phyloP scores from a whole-genome alignment of 495 filamentous ascomycete genomes.

The Neurospora cerealis region DNA sequence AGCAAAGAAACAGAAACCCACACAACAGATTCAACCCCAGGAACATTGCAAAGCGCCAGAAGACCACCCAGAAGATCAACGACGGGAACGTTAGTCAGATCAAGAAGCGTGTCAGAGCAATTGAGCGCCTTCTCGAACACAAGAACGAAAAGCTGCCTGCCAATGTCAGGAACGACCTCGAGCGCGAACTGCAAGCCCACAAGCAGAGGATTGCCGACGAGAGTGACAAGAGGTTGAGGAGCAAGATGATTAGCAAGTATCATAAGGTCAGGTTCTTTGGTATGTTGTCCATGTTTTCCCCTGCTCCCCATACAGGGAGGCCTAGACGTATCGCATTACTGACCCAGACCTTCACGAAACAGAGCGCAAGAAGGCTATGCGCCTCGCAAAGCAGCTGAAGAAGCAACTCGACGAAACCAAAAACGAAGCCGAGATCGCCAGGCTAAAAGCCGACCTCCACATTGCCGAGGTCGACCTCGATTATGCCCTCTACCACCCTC shows the following conservation, averaged over 20 bases:
- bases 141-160: constrained; percentile 54
- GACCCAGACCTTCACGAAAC: background rate
- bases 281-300: constrained; percentile 28
- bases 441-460: constrained; percentile 50
- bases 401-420: constrained; percentile 40
- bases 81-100: constrained; percentile 30
- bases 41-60: constrained; percentile 19
- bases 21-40: constrained; percentile 3
- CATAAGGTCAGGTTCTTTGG: constrained; percentile 92
- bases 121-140: constrained; percentile 52
- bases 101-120: constrained; percentile 52
- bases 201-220: constrained; percentile 56
- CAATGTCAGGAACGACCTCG: constrained; percentile 62
- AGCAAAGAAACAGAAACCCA: background rate
- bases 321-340: background rate
- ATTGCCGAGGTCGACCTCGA: constrained; percentile 69
- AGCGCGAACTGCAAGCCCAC: constrained; percentile 70
- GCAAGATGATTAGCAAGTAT: constrained; percentile 73
- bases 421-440: constrained; percentile 38
- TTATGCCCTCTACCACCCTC: constrained; percentile 77
- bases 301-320: background rate
- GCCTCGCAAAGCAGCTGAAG: constrained; percentile 54
- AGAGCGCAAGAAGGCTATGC: constrained; percentile 80
- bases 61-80: constrained; percentile 22
- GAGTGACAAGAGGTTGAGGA: constrained; percentile 47